Conservation (phyloP, 2,329 filamentous ascomycete genomes). For the Trichoderma breve region DNA sequence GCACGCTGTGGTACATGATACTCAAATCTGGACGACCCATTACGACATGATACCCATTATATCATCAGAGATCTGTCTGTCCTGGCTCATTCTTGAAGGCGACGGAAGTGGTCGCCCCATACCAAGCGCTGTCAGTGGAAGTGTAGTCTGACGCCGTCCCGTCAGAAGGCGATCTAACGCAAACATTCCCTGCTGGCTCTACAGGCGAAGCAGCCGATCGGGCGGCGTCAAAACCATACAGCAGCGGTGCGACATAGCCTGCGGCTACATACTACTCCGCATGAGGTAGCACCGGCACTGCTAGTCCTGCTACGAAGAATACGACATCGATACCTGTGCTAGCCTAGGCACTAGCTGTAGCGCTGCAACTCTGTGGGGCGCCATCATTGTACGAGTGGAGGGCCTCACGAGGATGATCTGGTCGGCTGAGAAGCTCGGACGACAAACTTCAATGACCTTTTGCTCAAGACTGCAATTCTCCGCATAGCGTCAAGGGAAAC, state of each 20-base stretch:
- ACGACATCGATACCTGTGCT: neutral
- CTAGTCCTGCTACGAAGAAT: neutral
- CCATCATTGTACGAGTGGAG: neutral
- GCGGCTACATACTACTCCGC: conserved; percentile 2
- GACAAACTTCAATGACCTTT: neutral
- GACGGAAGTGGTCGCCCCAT: neutral
- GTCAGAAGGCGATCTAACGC: neutral
- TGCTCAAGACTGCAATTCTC: neutral
- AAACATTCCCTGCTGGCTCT: neutral
- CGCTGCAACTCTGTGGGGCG: neutral
- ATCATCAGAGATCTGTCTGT: neutral
- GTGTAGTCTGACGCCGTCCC: neutral
- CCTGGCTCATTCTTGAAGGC: neutral
- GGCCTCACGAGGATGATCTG: conserved; percentile 1
- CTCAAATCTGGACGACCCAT: neutral
- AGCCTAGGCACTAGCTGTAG: neutral
- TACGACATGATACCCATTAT: neutral
- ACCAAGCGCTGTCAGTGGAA: neutral
- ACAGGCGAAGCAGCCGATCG: conserved; percentile 2
- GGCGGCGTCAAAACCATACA: neutral
- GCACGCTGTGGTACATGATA: neutral
- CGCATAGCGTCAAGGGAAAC: neutral
- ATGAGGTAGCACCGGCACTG: conserved; percentile 7
- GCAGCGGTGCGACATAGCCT: neutral
- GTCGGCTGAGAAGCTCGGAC: conserved; percentile 7